Evolutionary conservation across 352 stramenopile species (phyloP), one percentile per base, ranked within the genome.

Genomic region (Peronospora farinosa): DNA sequence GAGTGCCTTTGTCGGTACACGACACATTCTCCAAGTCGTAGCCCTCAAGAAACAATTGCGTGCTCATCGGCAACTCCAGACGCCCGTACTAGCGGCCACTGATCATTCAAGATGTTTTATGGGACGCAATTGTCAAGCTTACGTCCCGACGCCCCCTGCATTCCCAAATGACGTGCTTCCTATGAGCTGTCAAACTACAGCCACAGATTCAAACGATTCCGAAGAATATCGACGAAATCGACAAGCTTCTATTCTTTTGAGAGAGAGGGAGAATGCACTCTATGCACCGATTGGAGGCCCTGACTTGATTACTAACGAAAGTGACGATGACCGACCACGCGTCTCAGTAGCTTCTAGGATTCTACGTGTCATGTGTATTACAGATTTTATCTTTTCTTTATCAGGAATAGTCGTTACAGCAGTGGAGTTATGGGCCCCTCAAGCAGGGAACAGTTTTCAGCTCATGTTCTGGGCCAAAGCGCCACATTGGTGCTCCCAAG

Each of bases 401-500:
- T 78, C 76, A 0, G 80, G 80, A 11, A 62, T 63, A 0, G 55
- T 92, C 13, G 65, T 77, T 2, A 86, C 78, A 6, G 66, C 63
- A 12, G 57, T 86, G 27, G 55, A 74, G 44, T 61, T 90, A 13
- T 79, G 68, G 57, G 59, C 69, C 8, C 47, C 64, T 0, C 23
- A 8, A 0, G 36, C 68, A 5, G 47, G 44, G 2, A 17, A 42
- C 11, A 67, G 57, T 28, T 86, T 89, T 47, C 76, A 86, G 49
- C 47, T 90, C 31, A 68, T 66, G n/a, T 84, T 92, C 50, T 86
- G 72, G 76, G 69, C 73, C 0, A 63, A 75, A 42, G 77, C 70
- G 2, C 82, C 82, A 15, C 82, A 91, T 36, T 87, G 78, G 77
- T 75, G 69, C 54, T 74, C 67, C n/a, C 73, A 92, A 54, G 65